These are phyloP conservation scores for Emergomyces pasteurianus DNA, from an alignment of 2,329 filamentous ascomycete species.

Conservation along the genomic window DNA sequence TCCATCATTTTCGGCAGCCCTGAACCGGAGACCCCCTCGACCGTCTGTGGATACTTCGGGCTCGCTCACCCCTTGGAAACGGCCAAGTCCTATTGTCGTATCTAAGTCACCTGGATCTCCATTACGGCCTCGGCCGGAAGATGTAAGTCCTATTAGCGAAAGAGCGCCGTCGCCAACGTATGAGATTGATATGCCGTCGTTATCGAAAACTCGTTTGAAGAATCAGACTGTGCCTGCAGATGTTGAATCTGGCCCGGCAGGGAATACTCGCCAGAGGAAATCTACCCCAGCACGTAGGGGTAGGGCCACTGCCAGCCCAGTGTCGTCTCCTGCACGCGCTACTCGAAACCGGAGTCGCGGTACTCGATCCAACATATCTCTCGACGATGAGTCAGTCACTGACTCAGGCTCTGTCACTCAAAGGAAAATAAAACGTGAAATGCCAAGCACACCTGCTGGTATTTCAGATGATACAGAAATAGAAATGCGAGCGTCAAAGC, in stretches of 20 bases:
- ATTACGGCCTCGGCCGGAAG: constrained; percentile 28
- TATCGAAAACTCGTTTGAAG: background rate
- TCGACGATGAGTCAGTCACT: constrained; percentile 19
- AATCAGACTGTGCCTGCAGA: background rate
- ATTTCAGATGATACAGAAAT: constrained; percentile 1
- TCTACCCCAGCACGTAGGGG: constrained; percentile 4
- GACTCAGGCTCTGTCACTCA: constrained; percentile 10
- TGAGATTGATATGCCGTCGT: constrained; percentile 7
- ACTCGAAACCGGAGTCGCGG: constrained; percentile 28
- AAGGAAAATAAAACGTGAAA: constrained; percentile 21
- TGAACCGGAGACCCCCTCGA: constrained; percentile 19
- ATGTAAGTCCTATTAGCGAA: constrained; percentile 37
- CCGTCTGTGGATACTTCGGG: constrained; percentile 28
- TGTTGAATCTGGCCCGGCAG: background rate
- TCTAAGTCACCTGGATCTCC: constrained; percentile 29
- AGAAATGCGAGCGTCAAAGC: constrained; percentile 19
- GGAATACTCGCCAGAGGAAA: constrained; percentile 13
- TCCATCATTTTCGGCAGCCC: constrained; percentile 6
- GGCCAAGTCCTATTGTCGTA: constrained; percentile 21
- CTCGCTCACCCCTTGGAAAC: constrained; percentile 34
- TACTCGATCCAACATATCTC: constrained; percentile 24
- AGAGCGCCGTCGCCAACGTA: constrained; percentile 25
- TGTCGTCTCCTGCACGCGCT: constrained; percentile 18
- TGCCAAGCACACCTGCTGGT: constrained; percentile 25
- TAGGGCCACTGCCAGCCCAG: constrained; percentile 9